A percentile compares a stretch with the other conserved stretches of the same genome.
phyloP scores from a whole-genome alignment of 2,329 filamentous ascomycete species.

The Hypoxylon sp. region DNA sequence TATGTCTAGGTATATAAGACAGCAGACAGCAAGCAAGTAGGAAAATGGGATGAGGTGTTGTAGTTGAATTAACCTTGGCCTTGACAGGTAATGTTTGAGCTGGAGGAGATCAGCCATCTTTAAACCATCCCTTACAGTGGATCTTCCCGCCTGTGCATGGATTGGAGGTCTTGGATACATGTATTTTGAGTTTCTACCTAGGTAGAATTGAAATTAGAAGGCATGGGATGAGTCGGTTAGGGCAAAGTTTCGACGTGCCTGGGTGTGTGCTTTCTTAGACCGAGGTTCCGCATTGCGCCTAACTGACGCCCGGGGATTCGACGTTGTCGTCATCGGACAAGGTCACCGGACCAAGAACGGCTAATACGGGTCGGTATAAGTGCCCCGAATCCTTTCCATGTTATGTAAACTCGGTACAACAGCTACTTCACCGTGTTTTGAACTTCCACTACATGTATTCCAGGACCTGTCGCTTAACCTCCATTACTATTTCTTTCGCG shows the following conservation, averaged over 20 bases:
- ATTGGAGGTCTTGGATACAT: not conserved
- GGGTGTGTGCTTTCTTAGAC: constrained; percentile 14
- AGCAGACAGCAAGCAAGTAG: not conserved
- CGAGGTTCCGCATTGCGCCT: constrained; percentile 27
- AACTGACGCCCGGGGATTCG: not conserved
- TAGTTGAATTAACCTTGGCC: not conserved
- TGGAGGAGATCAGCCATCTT: constrained; percentile 10
- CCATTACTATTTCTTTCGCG: not conserved
- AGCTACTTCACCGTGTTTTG: constrained; percentile 1
- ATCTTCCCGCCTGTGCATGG: constrained; percentile 20
- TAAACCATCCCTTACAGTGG: constrained; percentile 15
- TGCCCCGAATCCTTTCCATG: constrained; percentile 21
- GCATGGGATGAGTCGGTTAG: constrained; percentile 14
- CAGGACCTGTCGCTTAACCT: not conserved
- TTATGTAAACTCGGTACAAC: constrained; percentile 26
- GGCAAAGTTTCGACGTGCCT: not conserved
- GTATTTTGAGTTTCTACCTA: constrained; percentile 14
- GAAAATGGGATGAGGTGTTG: not conserved
- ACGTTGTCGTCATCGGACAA: constrained; percentile 31
- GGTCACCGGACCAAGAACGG: constrained; percentile 17
- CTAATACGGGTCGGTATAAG: constrained; percentile 30
- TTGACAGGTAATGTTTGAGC: constrained; percentile 5
- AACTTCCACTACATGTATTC: constrained; percentile 10
- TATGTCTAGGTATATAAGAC: too few species aligned
- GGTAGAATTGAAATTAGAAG: constrained; percentile 11